Evolutionary conservation across 2,329 filamentous ascomycete genomes (phyloP), one percentile per base, ranked within the genome.

Genomic region (Laburnicola sp.): DNA sequence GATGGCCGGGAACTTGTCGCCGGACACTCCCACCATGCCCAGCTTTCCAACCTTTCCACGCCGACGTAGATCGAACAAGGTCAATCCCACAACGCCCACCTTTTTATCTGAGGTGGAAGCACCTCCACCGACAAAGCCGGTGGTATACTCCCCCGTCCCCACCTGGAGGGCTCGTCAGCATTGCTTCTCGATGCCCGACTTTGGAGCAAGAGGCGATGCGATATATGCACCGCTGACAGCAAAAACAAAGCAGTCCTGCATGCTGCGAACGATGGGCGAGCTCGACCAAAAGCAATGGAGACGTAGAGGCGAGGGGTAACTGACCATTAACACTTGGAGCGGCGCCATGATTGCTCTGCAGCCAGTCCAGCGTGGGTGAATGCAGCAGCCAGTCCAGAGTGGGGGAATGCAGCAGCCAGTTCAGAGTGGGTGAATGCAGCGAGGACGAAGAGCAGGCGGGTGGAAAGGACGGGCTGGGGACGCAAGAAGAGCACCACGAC

Each of bases 101-200:
- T 97, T 97, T 79, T 97, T 97, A 80, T 97, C 93, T 43, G 91
- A 96, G 8, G 83, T 86, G 3, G 91, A 96, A 45, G 86, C 87
- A 53, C 87, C 88, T 54, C 86, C 86, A 51, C 89, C 91, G 50
- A 96, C 91, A 64, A 94, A 97, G 51, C 92, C 92, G 37, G 93
- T 97, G 65, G 93, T 97, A 81, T 97, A 97, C 81, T 97, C 92
- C 67, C 92, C 93, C 8, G 92, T 96, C 59, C 92, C 92, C 52
- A 96, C 84, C 88, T 74, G 44, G 31, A 11, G 11, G 30, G 86
- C 54, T 43, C 22, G 27, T 63, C 42, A 62, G 43, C 34, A 25
- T 28, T 28, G 34, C 6, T 39, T 6, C 35, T 26, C 21, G 6
- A 10, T 42, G 21, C 26, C 27, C 38, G 36, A 34, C 10, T 26